These are phyloP conservation scores for Colletotrichum sojae DNA, from an alignment of 2,329 filamentous ascomycete species.

Conservation along the genomic window DNA sequence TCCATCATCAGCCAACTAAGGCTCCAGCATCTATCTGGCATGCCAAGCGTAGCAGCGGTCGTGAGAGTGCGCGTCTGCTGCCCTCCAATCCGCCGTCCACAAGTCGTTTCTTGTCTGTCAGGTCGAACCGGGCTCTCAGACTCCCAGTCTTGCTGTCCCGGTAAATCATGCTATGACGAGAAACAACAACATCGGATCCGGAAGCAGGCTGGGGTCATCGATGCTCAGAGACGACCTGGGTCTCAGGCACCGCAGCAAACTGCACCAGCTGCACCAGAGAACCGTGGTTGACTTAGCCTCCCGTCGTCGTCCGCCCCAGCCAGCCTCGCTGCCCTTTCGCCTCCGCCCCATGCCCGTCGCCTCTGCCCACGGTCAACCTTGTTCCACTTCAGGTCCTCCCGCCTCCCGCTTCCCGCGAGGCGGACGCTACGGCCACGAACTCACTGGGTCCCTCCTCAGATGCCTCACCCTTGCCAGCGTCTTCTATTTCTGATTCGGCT, in stretches of 20 bases:
- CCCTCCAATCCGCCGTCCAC: conserved; percentile 6
- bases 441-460: conserved; percentile 42
- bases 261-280: conserved; percentile 9
- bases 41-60: conserved; percentile 21
- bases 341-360: conserved; percentile 23
- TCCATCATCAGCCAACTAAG: conserved; percentile 20
- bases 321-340: background rate
- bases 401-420: conserved; percentile 37
- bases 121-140: conserved; percentile 38
- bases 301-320: background rate
- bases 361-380: conserved; percentile 24
- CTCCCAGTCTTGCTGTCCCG: conserved; percentile 32
- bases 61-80: background rate
- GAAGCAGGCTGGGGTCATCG: conserved; percentile 23
- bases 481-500: conserved; percentile 40
- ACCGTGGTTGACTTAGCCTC: conserved; percentile 29
- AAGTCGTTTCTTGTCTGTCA: conserved; percentile 31
- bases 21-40: background rate
- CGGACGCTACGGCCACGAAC: conserved; percentile 44
- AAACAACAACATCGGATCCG: conserved; percentile 30
- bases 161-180: conserved; percentile 39
- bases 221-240: conserved; percentile 33
- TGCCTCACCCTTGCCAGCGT: conserved; percentile 39
- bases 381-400: conserved; percentile 35
- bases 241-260: conserved; percentile 29